Evolutionary conservation across 2,329 filamentous ascomycete genomes (phyloP), one percentile per base, ranked within the genome.

Genomic region (Ascochyta pisi): DNA sequence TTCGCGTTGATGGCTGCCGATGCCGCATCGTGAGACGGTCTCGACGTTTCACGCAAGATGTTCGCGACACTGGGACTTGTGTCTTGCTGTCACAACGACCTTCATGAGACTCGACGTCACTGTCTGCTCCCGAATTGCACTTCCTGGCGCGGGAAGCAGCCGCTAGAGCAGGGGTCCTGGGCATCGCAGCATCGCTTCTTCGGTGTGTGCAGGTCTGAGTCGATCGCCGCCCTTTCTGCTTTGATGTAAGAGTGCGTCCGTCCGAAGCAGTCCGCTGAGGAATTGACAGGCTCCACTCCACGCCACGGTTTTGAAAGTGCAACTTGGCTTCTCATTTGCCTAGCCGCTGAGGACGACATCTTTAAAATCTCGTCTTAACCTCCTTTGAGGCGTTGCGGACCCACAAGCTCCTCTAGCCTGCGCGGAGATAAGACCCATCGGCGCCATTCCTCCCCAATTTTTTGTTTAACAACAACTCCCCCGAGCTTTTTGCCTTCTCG

Each of bases 191-290:
- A 43, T 48, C 26, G 13, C n/a, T 26, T 54, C 31, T 44, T 42
- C 12, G 23, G 49, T 42, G 42, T 27, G 46, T 42, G 29, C 29
- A 31, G 6, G 29, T 29, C 39, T 44, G 34, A 51, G 48, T 54
- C 45, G 34, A 54, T 47, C 45, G 31, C 35, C 44, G 49, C 44
- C 39, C 50, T 57, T 49, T 35, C 31, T 50, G 22, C 34, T 50
- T 26, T 38, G 39, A 26, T 39, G 39, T 43, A 22, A 26, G 38
- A 33, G n/a, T 19, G 45, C 31, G 41, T 62, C 58, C 54, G 58
- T 57, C 54, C 57, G 54, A 52, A 57, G 35, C 52, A 38, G 61
- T 59, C 56, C 57, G 58, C 51, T 60, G 56, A 59, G 27, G 38
- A 62, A 62, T 54, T 48, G 42, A 38, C 43, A 47, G 31, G 26